phyloP scores from a whole-genome alignment of 2,329 filamentous ascomycete genomes.

The Aspergillus sp. region DNA sequence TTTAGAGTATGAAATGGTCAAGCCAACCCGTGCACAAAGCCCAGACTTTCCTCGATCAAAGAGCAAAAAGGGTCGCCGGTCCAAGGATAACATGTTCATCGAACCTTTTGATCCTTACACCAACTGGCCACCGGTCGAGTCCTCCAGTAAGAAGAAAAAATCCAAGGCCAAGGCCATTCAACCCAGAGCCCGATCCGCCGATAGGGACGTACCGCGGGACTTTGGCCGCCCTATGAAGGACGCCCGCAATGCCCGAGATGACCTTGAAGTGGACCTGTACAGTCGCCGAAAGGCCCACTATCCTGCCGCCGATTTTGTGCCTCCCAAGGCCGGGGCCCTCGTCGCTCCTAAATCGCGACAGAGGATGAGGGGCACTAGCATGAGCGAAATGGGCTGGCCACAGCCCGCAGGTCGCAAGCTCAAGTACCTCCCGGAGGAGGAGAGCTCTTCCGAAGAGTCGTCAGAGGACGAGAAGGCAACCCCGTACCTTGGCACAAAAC shows the following conservation, averaged over 20 bases:
- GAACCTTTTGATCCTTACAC: neutral
- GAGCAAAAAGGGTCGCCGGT: conserved; percentile 17
- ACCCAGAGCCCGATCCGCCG: neutral
- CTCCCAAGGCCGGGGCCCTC: neutral
- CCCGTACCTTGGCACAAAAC: conserved; percentile 33
- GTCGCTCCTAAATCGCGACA: neutral
- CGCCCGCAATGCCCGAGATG: neutral
- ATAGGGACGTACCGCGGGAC: neutral
- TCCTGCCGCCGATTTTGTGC: neutral
- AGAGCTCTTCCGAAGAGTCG: conserved; percentile 34
- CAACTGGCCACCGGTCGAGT: neutral
- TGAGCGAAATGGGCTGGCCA: neutral
- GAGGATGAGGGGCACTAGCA: neutral
- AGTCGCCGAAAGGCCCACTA: neutral
- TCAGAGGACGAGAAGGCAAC: conserved; percentile 45
- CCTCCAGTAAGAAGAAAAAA: neutral
- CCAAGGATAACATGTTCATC: neutral
- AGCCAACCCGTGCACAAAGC: conserved; percentile 2
- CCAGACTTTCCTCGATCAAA: conserved; percentile 21
- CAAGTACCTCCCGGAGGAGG: neutral
- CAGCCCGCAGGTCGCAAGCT: neutral
- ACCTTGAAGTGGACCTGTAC: neutral
- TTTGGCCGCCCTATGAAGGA: neutral
- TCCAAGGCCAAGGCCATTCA: neutral
- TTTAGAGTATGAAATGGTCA: neutral